Base-by-base conservation (phyloP, 148 eudicot genomes). In the Camellia granthamiana region DNA sequence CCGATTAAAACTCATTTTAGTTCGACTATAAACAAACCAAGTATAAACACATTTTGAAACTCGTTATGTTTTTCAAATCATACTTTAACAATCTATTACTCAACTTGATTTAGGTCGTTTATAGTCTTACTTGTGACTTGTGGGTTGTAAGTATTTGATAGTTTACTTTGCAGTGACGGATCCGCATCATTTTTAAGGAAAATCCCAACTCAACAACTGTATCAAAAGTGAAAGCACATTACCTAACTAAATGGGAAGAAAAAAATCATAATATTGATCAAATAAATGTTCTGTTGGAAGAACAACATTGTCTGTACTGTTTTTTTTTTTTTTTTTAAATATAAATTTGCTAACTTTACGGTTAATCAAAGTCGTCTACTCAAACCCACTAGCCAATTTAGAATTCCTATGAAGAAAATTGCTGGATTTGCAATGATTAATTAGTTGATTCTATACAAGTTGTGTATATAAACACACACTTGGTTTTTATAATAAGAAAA, bases 271-370 rank as follows among this genome's bases (percentile, higher is more conserved):
- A 64, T 38, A 68, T 18, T 68, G 7, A 46, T 69, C 21, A 43
- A 69, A 69, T 69, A 43, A 69, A 69, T 69, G 54, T 46, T 69
- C 54, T 44, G 73, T 69, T 16, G 73, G 54, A 46, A 69, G 73
- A 15, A 69, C 16, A 18, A 42, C 14, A 43, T 69, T 18, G 6
- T 6, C 13, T 44, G 52, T 41, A 41, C 52, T 69, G 18, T 15
- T 15, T 16, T 21, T 5, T 30, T 30, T 30, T 30, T 30, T 30
- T 30, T 30, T 0, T 1, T 30, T 30, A 30, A 30, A 44, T 44
- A 7, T 44, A 42, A 41, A 69, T 69, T 44, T 69, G 19, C 21
- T 44, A 69, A 69, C 21, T 58, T 58, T 14, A 15, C 18, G 52
- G 46, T 44, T 43, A 44, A 44, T 69, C 21, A 68, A 68, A 42